Evolutionary conservation across 169 alveolate species (phyloP).

Genomic region (Sarcocystis neurona): DNA sequence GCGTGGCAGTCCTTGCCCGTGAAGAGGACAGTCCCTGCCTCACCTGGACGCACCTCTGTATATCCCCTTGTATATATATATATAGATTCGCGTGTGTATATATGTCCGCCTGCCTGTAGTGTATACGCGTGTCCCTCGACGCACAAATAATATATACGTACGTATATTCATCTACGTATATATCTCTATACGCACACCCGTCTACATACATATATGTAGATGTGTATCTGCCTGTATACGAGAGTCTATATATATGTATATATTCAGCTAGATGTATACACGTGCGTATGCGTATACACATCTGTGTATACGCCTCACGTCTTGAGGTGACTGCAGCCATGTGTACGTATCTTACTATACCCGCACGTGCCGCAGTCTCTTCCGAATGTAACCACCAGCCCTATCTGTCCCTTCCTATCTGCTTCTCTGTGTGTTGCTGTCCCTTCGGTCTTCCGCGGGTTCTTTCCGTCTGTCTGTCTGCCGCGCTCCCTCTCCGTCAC

Average conservation of each 20-base stretch:
- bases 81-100: background rate
- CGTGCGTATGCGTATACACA: background rate
- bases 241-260: background rate
- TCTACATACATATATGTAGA: background rate
- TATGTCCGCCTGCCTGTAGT: no score
- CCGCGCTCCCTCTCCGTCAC: no score
- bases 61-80: background rate
- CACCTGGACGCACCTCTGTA: background rate
- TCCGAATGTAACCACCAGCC: no score
- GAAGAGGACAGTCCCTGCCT: background rate
- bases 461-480: no score
- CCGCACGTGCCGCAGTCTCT: no score
- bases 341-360: no score
- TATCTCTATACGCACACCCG: background rate
- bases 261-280: background rate
- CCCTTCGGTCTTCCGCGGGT: no score
- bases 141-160: background rate
- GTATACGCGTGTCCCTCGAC: no score
- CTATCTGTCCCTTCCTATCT: no score
- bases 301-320: background rate
- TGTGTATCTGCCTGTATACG: background rate
- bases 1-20: no score
- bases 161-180: background rate
- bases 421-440: no score
- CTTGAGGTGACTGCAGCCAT: background rate